Conservation (phyloP, 1,139 yeast species). For the Blastobotrys raffinosifermentans region DNA sequence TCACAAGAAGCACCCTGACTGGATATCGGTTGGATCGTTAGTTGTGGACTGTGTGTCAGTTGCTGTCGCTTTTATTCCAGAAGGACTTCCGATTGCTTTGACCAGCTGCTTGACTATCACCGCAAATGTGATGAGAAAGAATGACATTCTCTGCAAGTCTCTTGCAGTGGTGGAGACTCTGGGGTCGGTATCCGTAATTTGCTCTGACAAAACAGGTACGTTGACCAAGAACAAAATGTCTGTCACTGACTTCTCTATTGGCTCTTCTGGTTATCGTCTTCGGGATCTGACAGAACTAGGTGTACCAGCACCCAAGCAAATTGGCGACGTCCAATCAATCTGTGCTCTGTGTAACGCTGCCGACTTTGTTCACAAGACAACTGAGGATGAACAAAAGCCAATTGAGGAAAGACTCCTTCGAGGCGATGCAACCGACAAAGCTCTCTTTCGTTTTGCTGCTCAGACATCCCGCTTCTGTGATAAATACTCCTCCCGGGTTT, state of each 20-base stretch:
- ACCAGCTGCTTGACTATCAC: constrained; percentile 48
- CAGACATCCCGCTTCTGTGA: constrained; percentile 3
- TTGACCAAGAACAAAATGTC: constrained; percentile 48
- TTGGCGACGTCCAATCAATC: constrained; percentile 7
- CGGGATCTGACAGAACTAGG: constrained; percentile 7
- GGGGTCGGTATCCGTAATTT: constrained; percentile 47
- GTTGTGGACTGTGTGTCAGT: constrained; percentile 36
- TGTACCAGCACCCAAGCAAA: neutral
- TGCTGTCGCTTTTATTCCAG: constrained; percentile 51
- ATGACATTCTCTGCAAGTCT: constrained; percentile 43
- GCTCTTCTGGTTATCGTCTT: neutral
- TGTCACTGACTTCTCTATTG: constrained; percentile 39
- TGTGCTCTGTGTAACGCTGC: constrained; percentile 41
- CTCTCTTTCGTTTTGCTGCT: constrained; percentile 39
- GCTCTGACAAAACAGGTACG: constrained; percentile 53
- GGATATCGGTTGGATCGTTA: constrained; percentile 42
- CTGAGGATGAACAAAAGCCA: constrained; percentile 12
- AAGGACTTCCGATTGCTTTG: constrained; percentile 50
- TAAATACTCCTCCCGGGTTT: constrained; percentile 7
- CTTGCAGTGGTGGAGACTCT: constrained; percentile 69
- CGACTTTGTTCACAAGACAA: constrained; percentile 24
- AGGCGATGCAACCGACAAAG: constrained; percentile 49
- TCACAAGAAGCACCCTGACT: constrained; percentile 37
- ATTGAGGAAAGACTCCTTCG: constrained; percentile 30
- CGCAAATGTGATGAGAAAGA: constrained; percentile 43